These are phyloP conservation scores for Botryobasidium botryosum DNA, from an alignment of 768 basidiomycete species.

Conservation along the genomic window DNA sequence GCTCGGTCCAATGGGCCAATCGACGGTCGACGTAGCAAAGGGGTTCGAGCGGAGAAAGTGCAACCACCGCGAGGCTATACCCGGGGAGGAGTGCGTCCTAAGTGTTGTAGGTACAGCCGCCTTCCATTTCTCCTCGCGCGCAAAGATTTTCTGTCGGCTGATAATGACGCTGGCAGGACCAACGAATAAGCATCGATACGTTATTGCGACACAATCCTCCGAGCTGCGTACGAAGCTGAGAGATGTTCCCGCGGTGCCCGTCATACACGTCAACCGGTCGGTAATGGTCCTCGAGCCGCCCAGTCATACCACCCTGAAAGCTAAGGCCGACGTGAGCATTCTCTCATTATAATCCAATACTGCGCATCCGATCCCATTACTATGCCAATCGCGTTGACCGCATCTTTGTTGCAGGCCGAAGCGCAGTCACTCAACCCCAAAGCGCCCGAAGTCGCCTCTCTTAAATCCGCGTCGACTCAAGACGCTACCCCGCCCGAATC, in stretches of 20 bases:
- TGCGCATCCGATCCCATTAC: too few relatives aligned
- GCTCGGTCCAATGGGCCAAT: slow-evolving; percentile 53
- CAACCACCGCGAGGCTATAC: slow-evolving; percentile 81
- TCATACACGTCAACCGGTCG: slow-evolving; percentile 80
- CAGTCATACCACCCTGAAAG: slow-evolving; percentile 52
- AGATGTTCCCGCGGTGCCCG: slow-evolving; percentile 63
- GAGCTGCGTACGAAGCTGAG: slow-evolving; percentile 54
- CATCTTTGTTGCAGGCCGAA: too few relatives aligned
- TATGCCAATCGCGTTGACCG: too few relatives aligned
- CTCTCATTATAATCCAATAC: too few relatives aligned
- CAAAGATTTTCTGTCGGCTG: not conserved
- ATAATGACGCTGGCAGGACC: slow-evolving; percentile 31
- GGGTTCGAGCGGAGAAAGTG: slow-evolving; percentile 86
- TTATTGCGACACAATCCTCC: slow-evolving; percentile 70
- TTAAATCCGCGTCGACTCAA: slow-evolving; percentile 13
- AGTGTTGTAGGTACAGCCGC: slow-evolving; percentile 56
- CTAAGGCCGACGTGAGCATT: slow-evolving; percentile 41
- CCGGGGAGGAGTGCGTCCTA: slow-evolving; percentile 65
- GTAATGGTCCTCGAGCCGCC: slow-evolving; percentile 91
- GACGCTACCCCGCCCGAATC: slow-evolving; percentile 24
- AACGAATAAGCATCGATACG: slow-evolving; percentile 84
- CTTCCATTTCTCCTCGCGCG: not conserved
- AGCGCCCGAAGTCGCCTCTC: slow-evolving; percentile 24
- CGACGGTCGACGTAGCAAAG: slow-evolving; percentile 78
- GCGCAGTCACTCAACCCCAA: slow-evolving; percentile 25